Evolutionary conservation across 768 basidiomycete genomes (phyloP).

Genomic region (Lentinula edodes): DNA sequence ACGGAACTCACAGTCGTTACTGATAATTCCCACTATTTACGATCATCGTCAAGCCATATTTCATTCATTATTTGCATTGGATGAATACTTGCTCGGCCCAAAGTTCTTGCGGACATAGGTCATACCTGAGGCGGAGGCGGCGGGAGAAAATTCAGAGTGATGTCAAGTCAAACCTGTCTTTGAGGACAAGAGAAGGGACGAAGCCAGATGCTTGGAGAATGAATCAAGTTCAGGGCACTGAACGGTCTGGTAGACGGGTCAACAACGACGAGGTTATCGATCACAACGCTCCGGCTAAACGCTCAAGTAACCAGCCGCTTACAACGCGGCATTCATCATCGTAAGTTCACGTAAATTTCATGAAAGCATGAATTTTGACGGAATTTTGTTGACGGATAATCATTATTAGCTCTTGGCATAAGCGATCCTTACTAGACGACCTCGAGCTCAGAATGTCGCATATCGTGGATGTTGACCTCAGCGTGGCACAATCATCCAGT

Average conservation of each 20-base stretch:
- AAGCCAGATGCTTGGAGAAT: background rate
- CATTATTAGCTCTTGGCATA: background rate
- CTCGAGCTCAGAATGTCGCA: background rate
- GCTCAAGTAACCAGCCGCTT: background rate
- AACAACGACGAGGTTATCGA: background rate
- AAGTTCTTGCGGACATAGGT: background rate
- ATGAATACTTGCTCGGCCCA: background rate
- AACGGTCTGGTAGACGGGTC: background rate
- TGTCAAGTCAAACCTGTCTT: background rate
- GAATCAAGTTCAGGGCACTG: background rate
- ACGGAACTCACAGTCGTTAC: background rate
- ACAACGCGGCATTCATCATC: background rate
- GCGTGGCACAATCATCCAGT: background rate
- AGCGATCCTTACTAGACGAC: background rate
- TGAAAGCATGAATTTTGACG: background rate
- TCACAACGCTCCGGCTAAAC: background rate
- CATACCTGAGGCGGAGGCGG: background rate
- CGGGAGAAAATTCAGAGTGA: background rate
- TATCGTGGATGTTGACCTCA: background rate
- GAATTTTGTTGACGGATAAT: background rate
- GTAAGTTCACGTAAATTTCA: background rate
- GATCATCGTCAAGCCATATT: background rate
- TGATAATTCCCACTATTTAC: background rate
- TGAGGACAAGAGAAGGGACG: background rate
- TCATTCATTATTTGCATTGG: background rate